Percentiles rank a stretch among this genome's conserved stretches.
Evolutionary conservation across 1,284 basidiomycete species (phyloP).

Genomic region (Schizophyllum commune): DNA sequence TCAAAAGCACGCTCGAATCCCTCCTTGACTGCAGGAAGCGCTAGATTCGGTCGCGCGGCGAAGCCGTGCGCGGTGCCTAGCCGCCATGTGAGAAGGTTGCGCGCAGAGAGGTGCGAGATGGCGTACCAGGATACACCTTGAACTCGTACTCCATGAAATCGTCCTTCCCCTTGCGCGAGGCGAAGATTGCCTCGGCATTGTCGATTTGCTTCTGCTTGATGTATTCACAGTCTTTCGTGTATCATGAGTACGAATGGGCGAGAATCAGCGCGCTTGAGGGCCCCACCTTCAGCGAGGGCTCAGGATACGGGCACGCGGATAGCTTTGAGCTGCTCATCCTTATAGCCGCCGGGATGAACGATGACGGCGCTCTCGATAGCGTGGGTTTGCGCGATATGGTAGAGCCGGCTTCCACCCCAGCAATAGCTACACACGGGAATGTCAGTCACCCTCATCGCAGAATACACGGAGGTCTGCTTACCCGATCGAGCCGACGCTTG

Average conservation of each 20-base stretch:
- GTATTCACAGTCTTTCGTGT: slow-evolving; percentile 38
- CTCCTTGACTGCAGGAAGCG: slow-evolving; percentile 28
- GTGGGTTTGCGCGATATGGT: slow-evolving; percentile 30
- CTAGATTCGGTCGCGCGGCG: slow-evolving; percentile 32
- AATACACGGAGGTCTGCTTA: slow-evolving; percentile 13
- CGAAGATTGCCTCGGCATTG: slow-evolving; percentile 36
- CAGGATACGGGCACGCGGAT: slow-evolving; percentile 40
- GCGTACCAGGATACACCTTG: slow-evolving; percentile 42
- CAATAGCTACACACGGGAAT: neutral
- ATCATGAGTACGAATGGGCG: neutral
- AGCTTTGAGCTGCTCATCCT: neutral
- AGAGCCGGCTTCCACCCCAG: slow-evolving; percentile 16
- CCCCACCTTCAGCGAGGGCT: slow-evolving; percentile 48
- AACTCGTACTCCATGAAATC: slow-evolving; percentile 46
- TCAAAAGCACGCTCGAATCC: slow-evolving; percentile 32
- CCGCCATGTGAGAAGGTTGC: too few species aligned
- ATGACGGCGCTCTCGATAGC: slow-evolving; percentile 30
- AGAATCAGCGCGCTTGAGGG: neutral
- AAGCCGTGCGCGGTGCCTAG: slow-evolving; percentile 35
- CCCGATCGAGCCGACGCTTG: slow-evolving; percentile 55
- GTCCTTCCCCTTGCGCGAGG: slow-evolving; percentile 32
- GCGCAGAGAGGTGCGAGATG: too few species aligned
- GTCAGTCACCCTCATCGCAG: neutral
- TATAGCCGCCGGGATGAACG: neutral
- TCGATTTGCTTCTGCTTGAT: slow-evolving; percentile 33